Percentiles rank a stretch among this genome's conserved stretches.
These are phyloP conservation scores for Priceomyces fermenticarens DNA, from an alignment of 805 yeast genomes.

Conservation along the genomic window DNA sequence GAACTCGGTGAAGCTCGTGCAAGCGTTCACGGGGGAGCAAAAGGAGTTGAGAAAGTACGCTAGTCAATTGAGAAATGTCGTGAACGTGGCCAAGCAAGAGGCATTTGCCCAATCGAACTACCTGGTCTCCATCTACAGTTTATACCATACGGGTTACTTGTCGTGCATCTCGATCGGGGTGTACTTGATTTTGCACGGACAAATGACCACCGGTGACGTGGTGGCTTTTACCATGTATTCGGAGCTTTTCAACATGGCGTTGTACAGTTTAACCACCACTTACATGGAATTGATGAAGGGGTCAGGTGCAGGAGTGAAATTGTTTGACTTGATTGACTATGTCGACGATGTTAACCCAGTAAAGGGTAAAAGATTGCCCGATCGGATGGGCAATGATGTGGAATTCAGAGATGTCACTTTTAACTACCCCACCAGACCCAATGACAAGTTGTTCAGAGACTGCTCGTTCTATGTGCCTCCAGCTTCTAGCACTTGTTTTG, in stretches of 20 bases:
- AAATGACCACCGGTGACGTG: conserved; percentile 47
- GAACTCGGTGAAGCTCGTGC: conserved; percentile 40
- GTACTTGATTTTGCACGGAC: conserved; percentile 38
- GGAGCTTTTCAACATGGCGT: conserved; percentile 42
- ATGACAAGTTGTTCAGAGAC: conserved; percentile 33
- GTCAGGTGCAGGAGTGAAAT: conserved; percentile 43
- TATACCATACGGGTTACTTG: conserved; percentile 42
- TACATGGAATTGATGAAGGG: conserved; percentile 48
- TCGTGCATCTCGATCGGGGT: conserved; percentile 43
- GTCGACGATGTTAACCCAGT: conserved; percentile 34
- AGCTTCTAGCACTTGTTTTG: conserved; percentile 40
- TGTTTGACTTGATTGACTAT: conserved; percentile 41
- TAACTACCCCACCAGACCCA: conserved; percentile 40
- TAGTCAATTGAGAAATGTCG: conserved; percentile 36
- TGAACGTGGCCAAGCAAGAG: conserved; percentile 41
- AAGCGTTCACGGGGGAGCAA: conserved; percentile 43
- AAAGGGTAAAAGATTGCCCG: conserved; percentile 26
- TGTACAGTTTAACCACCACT: conserved; percentile 43
- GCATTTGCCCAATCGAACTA: conserved; percentile 45
- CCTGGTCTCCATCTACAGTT: conserved; percentile 39
- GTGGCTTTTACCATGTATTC: conserved; percentile 46
- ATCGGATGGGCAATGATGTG: conserved; percentile 24
- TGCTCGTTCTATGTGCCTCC: conserved; percentile 35
- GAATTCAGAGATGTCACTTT: conserved; percentile 38
- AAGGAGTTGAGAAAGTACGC: conserved; percentile 40